These are phyloP conservation scores for Sphaceloma murrayae DNA, from an alignment of 2,329 filamentous ascomycete species.

Conservation along the genomic window DNA sequence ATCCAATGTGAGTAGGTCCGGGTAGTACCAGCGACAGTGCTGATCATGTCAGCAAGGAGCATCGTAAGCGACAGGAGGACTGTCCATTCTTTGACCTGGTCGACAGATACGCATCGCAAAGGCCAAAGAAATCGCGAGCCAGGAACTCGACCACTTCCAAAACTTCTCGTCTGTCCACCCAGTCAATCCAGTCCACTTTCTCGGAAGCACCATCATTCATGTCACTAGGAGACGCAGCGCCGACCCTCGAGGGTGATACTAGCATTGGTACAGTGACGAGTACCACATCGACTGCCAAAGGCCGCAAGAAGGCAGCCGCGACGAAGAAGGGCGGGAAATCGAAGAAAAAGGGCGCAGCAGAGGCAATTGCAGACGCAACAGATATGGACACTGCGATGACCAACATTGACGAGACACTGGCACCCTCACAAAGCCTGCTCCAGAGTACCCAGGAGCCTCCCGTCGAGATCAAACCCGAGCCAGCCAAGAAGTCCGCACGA, in stretches of 20 bases:
- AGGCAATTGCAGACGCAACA: conserved; percentile 15
- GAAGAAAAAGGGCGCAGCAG: conserved; percentile 22
- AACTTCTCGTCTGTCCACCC: conserved; percentile 52
- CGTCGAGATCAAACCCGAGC: conserved; percentile 20
- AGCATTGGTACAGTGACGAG: conserved; percentile 42
- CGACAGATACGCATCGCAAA: conserved; percentile 43
- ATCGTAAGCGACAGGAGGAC: conserved; percentile 64
- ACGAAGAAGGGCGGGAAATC: conserved; percentile 33
- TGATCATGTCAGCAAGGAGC: conserved; percentile 58
- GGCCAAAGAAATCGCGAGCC: conserved; percentile 48
- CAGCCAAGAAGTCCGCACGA: conserved; percentile 14
- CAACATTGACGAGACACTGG: conserved; percentile 7
- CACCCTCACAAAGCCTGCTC: background rate
- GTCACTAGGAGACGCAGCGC: conserved; percentile 37
- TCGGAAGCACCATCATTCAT: conserved; percentile 35
- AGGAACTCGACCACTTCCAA: conserved; percentile 50
- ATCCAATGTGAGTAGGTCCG: conserved; percentile 59
- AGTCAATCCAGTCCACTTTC: conserved; percentile 37
- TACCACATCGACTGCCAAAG: conserved; percentile 31
- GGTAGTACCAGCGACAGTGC: background rate
- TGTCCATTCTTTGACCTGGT: conserved; percentile 75
- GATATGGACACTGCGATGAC: conserved; percentile 10
- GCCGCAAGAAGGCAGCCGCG: conserved; percentile 29
- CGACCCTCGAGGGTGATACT: conserved; percentile 41
- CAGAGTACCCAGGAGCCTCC: conserved; percentile 17